These are phyloP conservation scores for Chamaecyparis obtusa DNA, from an alignment of 75 land plant species.

Conservation along the genomic window DNA sequence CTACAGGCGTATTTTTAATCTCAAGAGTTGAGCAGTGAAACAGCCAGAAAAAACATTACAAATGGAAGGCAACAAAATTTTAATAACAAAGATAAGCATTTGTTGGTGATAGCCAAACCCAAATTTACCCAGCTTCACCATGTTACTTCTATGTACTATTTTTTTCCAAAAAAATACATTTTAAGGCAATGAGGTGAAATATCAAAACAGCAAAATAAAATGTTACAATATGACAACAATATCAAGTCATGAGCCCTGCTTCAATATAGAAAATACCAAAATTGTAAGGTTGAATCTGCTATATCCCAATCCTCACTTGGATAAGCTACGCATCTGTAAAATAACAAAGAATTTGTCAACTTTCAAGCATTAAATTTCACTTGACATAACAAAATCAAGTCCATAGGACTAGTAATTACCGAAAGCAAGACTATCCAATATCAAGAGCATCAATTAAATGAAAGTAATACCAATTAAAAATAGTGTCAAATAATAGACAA, in stretches of 20 bases:
- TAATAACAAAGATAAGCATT: background rate
- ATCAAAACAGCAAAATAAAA: background rate
- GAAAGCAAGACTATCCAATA: background rate
- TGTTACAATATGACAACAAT: background rate
- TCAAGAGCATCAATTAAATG: background rate
- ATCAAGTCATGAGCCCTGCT: background rate
- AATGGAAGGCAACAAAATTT: background rate
- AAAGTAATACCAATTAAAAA: background rate
- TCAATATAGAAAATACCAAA: constrained; percentile 59
- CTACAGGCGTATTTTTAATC: background rate
- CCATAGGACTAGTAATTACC: background rate
- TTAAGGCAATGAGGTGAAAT: background rate
- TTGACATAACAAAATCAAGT: background rate
- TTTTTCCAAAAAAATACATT: background rate
- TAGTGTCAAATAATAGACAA: background rate
- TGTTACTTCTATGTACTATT: background rate
- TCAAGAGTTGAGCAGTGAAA: background rate
- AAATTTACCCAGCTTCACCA: background rate
- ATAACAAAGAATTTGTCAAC: background rate
- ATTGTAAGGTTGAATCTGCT: constrained; percentile 91
- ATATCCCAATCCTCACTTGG: constrained; percentile 94
- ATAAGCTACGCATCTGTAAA: constrained; percentile 82
- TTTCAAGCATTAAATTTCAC: background rate
- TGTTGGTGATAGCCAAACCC: background rate
- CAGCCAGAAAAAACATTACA: background rate